Evolutionary conservation across 2,329 filamentous ascomycete genomes (phyloP), one percentile per base, ranked within the genome.

Genomic region (Diplodia mutila): DNA sequence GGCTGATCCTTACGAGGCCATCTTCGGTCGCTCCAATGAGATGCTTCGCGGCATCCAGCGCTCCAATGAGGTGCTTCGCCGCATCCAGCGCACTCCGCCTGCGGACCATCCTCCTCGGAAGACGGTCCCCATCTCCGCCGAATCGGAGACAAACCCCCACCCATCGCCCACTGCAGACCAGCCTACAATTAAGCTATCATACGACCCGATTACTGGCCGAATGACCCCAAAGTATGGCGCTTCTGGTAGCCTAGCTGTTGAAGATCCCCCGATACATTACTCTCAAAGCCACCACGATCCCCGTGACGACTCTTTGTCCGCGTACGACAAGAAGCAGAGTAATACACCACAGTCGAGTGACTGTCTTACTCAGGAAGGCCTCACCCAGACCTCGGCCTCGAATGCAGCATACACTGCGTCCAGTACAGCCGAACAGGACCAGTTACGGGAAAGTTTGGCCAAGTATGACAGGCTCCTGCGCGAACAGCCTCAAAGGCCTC

Each of bases 1-100:
- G 48, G 72, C 77, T 21, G 78, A 83, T 65, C 81, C 81, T 12
- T 83, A 83, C 65, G 74, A 77, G 64, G 76, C 78, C 9, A 71
- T 82, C 37, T 83, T 83, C 66, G 81, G 81, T 2, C 78, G 78
- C 2, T 78, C 77, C 53, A 74, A 79, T 65, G 72, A 74, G 21
- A 75, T 76, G 74, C 67, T 78, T 34, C 72, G 42, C 65, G 76
- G 75, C 29, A 51, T 61, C 11, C 4, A 75, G 76, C 67, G 73
- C 75, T 78, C 77, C 53, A 74, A 79, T 65, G 72, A 74, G 21
- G 75, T 76, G 74, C 67, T 78, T 34, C 72, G 42, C 65, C 76
- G 75, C 29, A 51, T 61, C 11, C 4, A 75, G 76, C 67, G 73
- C 75, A 68, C 74, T 73, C 2, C 78, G 77, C 70, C 78, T 75